phyloP scores from a whole-genome alignment of 192 early-diverging fungal species.

The Coemansia sp. region DNA sequence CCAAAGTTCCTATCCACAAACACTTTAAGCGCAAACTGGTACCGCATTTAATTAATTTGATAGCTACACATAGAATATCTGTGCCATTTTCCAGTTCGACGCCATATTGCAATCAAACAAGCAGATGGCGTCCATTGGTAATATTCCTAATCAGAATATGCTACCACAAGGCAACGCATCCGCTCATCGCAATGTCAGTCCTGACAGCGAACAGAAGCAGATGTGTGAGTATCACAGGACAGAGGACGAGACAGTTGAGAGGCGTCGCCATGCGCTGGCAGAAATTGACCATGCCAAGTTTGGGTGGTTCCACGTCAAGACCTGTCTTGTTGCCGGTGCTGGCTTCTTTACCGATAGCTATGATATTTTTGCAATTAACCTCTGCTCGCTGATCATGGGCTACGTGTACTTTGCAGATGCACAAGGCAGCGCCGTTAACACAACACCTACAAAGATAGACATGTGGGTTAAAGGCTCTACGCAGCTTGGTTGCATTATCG shows the following conservation, averaged over 20 bases:
- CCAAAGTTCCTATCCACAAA: background rate
- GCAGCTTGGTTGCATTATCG: conserved; percentile 86
- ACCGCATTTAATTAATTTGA: background rate
- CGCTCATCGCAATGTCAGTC: conserved; percentile 1
- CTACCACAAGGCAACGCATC: background rate
- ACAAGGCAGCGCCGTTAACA: conserved; percentile 38
- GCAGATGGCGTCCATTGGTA: background rate
- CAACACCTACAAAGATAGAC: conserved; percentile 69
- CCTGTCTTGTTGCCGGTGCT: conserved; percentile 69
- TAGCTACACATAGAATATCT: background rate
- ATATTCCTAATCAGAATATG: background rate
- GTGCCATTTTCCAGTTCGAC: background rate
- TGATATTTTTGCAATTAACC: conserved; percentile 91
- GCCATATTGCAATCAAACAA: background rate
- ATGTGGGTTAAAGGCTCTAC: conserved; percentile 84
- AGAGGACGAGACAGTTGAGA: conserved; percentile 7
- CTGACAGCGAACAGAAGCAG: conserved; percentile 4
- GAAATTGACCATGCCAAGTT: conserved; percentile 71
- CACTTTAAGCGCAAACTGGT: background rate
- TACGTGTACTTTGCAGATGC: conserved; percentile 62
- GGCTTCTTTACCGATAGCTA: conserved; percentile 94
- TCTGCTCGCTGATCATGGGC: conserved; percentile 82
- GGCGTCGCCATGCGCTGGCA: conserved; percentile 33
- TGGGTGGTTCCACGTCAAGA: conserved; percentile 71
- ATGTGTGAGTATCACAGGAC: conserved; percentile 1